Conservation (phyloP, 1,284 basidiomycete genomes). For the Amanita bisporigera region DNA sequence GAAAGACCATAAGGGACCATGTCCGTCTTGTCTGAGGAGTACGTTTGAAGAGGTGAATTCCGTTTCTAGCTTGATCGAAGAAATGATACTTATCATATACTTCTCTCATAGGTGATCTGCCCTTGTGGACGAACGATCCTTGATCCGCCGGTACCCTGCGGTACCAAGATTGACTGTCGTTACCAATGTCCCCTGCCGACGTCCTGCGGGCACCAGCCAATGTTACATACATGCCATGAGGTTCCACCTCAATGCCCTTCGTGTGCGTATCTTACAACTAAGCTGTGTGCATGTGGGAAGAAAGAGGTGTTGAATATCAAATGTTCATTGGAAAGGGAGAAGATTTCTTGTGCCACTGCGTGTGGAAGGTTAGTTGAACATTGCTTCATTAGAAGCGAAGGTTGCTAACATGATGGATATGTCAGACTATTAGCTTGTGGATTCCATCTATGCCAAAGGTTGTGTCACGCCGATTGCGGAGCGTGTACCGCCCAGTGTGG, state of each 20-base stretch:
- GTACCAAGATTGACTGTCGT: conserved; percentile 74
- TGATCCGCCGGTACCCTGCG: conserved; percentile 70
- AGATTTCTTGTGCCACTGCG: conserved; percentile 79
- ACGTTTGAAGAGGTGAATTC: conserved; percentile 84
- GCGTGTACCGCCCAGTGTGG: conserved; percentile 77
- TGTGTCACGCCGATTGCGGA: conserved; percentile 84
- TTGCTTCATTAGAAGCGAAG: background rate
- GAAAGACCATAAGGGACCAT: conserved; percentile 81
- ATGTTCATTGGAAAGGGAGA: conserved; percentile 76
- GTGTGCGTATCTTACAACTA: conserved; percentile 79
- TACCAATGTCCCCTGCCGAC: conserved; percentile 80
- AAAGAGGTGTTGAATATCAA: conserved; percentile 69
- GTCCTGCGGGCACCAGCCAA: conserved; percentile 80
- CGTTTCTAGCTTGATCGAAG: background rate
- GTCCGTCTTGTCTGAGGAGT: conserved; percentile 82
- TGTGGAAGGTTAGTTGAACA: conserved; percentile 66
- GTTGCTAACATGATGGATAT: background rate
- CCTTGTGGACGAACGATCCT: conserved; percentile 68
- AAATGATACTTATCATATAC: conserved; percentile 11
- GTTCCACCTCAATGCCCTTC: conserved; percentile 69
- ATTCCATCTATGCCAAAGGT: conserved; percentile 81
- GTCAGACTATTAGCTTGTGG: conserved; percentile 75
- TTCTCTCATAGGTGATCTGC: conserved; percentile 65
- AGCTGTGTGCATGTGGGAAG: conserved; percentile 89
- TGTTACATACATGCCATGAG: conserved; percentile 81